Conservation (phyloP, 345 rosid genomes). For the Eucalyptus regnans region DNA sequence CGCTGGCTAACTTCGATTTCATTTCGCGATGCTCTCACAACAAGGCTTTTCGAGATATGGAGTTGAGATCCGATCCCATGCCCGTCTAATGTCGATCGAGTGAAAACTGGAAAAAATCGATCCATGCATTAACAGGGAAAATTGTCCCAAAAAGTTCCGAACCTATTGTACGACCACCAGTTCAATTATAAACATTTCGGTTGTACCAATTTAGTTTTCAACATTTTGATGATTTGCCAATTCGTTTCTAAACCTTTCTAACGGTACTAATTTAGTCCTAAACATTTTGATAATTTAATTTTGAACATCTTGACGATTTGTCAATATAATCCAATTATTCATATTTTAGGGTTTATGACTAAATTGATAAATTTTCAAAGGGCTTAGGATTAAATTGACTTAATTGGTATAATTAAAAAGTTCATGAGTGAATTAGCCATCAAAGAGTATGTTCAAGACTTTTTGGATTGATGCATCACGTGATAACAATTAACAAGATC, state of each 20-base stretch:
- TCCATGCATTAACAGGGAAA: fast-evolving
- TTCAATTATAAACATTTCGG: too few species aligned
- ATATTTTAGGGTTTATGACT: neutral
- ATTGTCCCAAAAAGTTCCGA: neutral
- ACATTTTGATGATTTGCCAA: neutral
- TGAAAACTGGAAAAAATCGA: neutral
- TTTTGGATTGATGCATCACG: neutral
- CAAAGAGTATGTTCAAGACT: neutral
- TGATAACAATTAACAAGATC: neutral
- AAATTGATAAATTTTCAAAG: neutral
- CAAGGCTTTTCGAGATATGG: neutral
- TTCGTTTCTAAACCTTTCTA: too few species aligned
- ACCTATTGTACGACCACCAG: fast-evolving
- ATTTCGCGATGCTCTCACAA: neutral
- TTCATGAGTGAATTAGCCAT: too few species aligned
- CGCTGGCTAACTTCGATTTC: neutral
- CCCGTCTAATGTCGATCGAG: neutral
- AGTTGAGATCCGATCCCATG: neutral
- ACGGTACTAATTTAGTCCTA: too few species aligned
- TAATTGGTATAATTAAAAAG: too few species aligned
- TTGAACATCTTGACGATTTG: neutral
- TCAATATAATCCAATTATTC: neutral
- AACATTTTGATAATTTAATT: neutral
- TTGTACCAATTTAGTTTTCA: too few species aligned
- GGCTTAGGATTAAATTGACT: too few species aligned